Percentiles rank a stretch among this genome's conserved stretches.
phyloP scores from a whole-genome alignment of 1,284 basidiomycete genomes.

The Pyrrhoderma lamaoense region DNA sequence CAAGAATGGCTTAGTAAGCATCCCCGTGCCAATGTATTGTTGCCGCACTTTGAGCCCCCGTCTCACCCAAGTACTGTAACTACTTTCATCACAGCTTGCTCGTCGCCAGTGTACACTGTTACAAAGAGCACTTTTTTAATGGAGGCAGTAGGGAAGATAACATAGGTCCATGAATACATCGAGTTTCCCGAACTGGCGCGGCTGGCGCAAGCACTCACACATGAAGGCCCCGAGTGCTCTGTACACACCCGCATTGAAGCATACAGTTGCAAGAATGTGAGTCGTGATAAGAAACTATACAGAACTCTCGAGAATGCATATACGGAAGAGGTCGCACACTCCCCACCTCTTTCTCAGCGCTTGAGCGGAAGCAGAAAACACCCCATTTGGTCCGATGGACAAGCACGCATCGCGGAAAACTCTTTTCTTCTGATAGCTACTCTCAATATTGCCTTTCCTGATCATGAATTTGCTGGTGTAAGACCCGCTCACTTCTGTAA shows the following conservation, averaged over 20 bases:
- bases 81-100: neutral
- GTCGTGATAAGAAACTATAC: constrained; percentile 95
- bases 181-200: constrained; percentile 76
- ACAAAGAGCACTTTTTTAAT: too few relatives aligned
- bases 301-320: constrained; percentile 86
- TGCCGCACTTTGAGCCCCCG: neutral
- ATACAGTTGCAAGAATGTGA: constrained; percentile 97
- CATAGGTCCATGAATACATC: constrained; percentile 95
- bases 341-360: constrained; percentile 61
- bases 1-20: too few relatives aligned
- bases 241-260: constrained; percentile 94
- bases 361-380: constrained; percentile 65
- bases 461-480: constrained; percentile 94
- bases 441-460: constrained; percentile 95
- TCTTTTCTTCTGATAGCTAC: constrained; percentile 90
- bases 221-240: constrained; percentile 83
- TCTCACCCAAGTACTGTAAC: neutral
- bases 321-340: constrained; percentile 66
- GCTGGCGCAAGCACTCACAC: constrained; percentile 76
- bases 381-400: constrained; percentile 73
- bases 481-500: constrained; percentile 87
- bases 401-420: constrained; percentile 78
- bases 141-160: neutral
- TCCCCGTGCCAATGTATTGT: too few relatives aligned
- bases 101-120: neutral